phyloP scores from a whole-genome alignment of 2,329 filamentous ascomycete species.

The Helicocarpus griseus region DNA sequence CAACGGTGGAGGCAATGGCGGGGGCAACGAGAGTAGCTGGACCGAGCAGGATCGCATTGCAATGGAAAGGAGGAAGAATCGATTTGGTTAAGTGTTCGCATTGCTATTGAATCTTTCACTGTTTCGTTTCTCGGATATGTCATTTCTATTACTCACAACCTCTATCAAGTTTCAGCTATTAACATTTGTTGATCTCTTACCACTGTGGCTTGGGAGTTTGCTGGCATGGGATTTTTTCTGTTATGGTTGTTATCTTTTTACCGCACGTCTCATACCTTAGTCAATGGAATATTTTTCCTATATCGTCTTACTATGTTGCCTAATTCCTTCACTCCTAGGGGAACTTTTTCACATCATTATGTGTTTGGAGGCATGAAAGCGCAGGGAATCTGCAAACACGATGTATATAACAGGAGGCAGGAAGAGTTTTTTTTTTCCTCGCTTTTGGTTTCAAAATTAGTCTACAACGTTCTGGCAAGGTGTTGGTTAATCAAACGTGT shows the following conservation, averaged over 20 bases:
- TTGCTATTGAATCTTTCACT: neutral
- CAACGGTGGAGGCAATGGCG: neutral
- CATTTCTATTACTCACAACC: neutral
- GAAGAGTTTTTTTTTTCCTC: too few species aligned
- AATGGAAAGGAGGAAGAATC: constrained; percentile 40
- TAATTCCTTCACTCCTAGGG: too few species aligned
- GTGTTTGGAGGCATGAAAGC: too few species aligned
- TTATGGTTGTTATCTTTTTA: neutral
- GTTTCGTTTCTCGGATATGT: constrained; percentile 1
- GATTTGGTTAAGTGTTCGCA: constrained; percentile 22
- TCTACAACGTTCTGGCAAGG: too few species aligned
- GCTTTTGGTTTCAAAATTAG: too few species aligned
- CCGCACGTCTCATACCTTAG: neutral
- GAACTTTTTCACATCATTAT: too few species aligned
- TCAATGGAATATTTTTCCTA: neutral
- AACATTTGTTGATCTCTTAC: neutral
- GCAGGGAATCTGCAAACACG: too few species aligned
- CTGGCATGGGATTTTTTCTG: constrained; percentile 1
- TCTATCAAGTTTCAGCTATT: neutral
- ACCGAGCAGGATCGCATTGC: constrained; percentile 35
- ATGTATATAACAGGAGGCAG: too few species aligned
- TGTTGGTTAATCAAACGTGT: too few species aligned
- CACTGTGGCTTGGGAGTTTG: constrained; percentile 1
- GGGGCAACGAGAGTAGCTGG: constrained; percentile 11
- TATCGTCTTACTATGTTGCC: too few species aligned